Evolutionary conservation across 1,284 basidiomycete genomes (phyloP), one percentile per base, ranked within the genome.

Genomic region (Ganoderma boninense): DNA sequence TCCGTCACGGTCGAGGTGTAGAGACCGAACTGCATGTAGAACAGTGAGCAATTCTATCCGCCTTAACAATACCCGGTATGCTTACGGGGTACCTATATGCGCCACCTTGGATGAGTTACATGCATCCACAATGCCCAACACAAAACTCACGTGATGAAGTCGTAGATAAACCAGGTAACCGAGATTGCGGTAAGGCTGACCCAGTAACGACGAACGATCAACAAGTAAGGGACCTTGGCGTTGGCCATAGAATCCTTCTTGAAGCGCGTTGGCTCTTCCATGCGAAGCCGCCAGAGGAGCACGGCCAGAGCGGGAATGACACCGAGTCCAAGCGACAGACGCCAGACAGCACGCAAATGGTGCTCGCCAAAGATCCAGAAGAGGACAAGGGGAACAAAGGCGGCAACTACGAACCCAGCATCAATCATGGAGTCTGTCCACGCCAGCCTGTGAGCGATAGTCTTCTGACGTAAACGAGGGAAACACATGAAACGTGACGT

Each of bases 271-370:
- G 95, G 93, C 75, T 98, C 95, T 42, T 90, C 84, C 93, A 98
- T 97, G 70, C 86, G 87, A 69, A 95, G 78, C 73, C 97, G 95
- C 94, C 96, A 98, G 66, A 96, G 78, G 77, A 97, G 90, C 54
- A 97, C 93, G 2, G 89, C 84, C 8, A 91, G 75, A 5, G 97
- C 96, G 32, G 96, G 95, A 65, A 98, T 80, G 54, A 92, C 84
- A 57, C 97, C 97, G 14, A 98, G 86, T n/a, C 95, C 96, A 40
- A 98, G 88, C 4, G 95, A 94, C 49, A 96, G 80, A 66, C 97
- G 92, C 97, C 95, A 97, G 5, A 95, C 93, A 5, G 91, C 92
- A 32, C 93, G 89, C 40, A 97, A 88, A 78, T 97, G 95, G 73
- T 94, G 80, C 68, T 90, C 81, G 46, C 95, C 93, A 73, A 93